Percentiles rank a stretch among this genome's conserved stretches.
Conservation (phyloP, 495 filamentous ascomycete species). For the Lophium mytilinum region DNA sequence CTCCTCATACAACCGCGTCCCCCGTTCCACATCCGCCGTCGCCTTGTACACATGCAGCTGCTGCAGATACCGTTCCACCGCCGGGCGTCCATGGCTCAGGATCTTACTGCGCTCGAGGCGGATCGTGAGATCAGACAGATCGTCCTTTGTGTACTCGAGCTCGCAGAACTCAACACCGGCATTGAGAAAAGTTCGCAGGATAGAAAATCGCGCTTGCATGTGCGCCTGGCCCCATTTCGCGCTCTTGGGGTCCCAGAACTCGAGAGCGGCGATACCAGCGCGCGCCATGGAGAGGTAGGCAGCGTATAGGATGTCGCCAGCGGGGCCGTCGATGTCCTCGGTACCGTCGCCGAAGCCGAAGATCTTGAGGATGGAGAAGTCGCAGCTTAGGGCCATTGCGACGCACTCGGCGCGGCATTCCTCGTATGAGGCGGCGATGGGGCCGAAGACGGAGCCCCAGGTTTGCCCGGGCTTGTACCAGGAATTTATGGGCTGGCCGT, state of each 20-base stretch:
- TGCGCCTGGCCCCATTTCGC: conserved; percentile 93
- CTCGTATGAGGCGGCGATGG: conserved; percentile 79
- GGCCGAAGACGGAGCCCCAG: conserved; percentile 86
- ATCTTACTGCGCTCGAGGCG: conserved; percentile 79
- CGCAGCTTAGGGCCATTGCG: conserved; percentile 85
- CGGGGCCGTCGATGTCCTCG: conserved; percentile 59
- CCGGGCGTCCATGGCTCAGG: conserved; percentile 48
- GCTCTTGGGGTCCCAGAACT: conserved; percentile 82
- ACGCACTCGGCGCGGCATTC: conserved; percentile 80
- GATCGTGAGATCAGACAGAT: conserved; percentile 74
- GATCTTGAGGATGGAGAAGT: conserved; percentile 79
- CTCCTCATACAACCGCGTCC: conserved; percentile 66
- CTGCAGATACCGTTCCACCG: conserved; percentile 82
- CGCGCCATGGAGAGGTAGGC: conserved; percentile 89
- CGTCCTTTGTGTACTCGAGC: conserved; percentile 62
- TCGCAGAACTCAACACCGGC: conserved; percentile 77
- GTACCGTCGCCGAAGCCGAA: conserved; percentile 81
- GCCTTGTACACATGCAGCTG: conserved; percentile 90
- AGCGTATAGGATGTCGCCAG: conserved; percentile 77
- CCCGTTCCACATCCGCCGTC: conserved; percentile 72
- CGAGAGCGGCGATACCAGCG: conserved; percentile 73
- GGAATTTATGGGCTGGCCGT: conserved; percentile 64
- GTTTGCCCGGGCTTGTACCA: conserved; percentile 94
- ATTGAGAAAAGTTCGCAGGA: conserved; percentile 78
- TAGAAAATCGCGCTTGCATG: conserved; percentile 89